A percentile compares a stretch with the other conserved stretches of the same genome.
These are phyloP conservation scores for Annulohypoxylon bovei DNA, from an alignment of 495 filamentous ascomycete species.

Conservation along the genomic window DNA sequence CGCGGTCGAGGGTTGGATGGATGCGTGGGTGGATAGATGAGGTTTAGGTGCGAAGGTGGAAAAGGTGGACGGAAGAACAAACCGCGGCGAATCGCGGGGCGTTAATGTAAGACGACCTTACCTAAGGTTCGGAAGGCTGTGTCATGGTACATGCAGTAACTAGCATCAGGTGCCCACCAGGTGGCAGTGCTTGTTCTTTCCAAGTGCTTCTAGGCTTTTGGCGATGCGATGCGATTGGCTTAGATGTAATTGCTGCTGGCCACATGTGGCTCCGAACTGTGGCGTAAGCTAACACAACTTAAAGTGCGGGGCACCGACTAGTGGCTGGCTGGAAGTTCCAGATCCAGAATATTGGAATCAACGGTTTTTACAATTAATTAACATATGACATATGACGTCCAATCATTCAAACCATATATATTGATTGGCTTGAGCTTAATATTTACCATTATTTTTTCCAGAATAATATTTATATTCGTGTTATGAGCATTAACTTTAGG, in stretches of 20 bases:
- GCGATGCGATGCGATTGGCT: not conserved
- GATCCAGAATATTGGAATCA: not conserved
- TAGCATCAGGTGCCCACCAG: not conserved
- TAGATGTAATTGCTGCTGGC: not conserved
- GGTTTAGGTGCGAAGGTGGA: not conserved
- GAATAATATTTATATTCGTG: not conserved
- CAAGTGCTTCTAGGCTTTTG: constrained; percentile 7
- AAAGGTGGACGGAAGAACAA: not conserved
- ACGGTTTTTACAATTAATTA: not conserved
- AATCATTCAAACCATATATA: not conserved
- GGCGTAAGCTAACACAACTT: not conserved
- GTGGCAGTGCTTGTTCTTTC: too few species aligned
- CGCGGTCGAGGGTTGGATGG: constrained; percentile 16
- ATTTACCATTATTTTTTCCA: too few species aligned
- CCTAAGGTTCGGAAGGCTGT: constrained; percentile 6
- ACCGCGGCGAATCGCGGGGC: constrained; percentile 38
- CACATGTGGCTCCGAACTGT: constrained; percentile 7
- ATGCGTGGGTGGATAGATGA: constrained; percentile 3
- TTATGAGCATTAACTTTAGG: too few species aligned
- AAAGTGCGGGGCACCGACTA: constrained; percentile 10
- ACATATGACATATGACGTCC: not conserved
- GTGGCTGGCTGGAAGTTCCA: constrained; percentile 17
- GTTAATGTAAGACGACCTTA: constrained; percentile 6
- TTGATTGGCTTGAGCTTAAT: not conserved
- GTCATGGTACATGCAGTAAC: too few species aligned